These are phyloP conservation scores for Saussurea involucrata DNA, from an alignment of 129 eudicot genomes.

Conservation along the genomic window DNA sequence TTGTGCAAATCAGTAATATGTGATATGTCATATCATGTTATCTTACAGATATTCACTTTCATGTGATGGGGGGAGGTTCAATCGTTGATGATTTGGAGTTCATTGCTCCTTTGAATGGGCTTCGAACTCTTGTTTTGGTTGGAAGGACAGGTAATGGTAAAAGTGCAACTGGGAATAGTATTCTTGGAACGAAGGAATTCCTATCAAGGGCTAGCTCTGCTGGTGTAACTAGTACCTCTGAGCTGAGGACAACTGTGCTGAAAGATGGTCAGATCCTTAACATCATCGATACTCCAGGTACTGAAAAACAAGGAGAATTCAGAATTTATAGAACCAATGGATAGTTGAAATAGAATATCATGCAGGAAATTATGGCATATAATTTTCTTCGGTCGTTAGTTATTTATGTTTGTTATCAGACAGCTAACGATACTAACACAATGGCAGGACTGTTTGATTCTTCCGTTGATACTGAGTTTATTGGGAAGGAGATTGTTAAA, in stretches of 20 bases:
- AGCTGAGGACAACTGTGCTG: slow-evolving; percentile 47
- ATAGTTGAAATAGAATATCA: no score
- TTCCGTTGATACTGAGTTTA: slow-evolving; percentile 54
- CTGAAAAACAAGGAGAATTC: neutral
- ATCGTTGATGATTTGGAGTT: slow-evolving; percentile 85
- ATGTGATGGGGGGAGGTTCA: slow-evolving; percentile 77
- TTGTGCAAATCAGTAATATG: neutral
- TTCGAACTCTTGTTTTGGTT: slow-evolving; percentile 70
- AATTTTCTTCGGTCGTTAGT: neutral
- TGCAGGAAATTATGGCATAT: neutral
- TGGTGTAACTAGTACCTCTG: slow-evolving; percentile 86
- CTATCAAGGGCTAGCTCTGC: slow-evolving; percentile 51
- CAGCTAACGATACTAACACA: neutral
- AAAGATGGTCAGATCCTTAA: slow-evolving; percentile 71
- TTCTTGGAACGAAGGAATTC: slow-evolving; percentile 54
- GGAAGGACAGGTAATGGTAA: slow-evolving; percentile 93
- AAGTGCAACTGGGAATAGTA: slow-evolving; percentile 94
- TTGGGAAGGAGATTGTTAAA: slow-evolving; percentile 79
- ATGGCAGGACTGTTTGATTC: slow-evolving; percentile 73
- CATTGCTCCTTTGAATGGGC: slow-evolving; percentile 38
- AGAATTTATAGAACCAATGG: no score
- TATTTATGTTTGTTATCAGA: slow-evolving; percentile 1
- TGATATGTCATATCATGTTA: neutral
- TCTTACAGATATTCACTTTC: neutral
- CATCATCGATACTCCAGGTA: slow-evolving; percentile 94